These are phyloP conservation scores for Fusarium sp. DNA, from an alignment of 2,329 filamentous ascomycete genomes.

Conservation along the genomic window DNA sequence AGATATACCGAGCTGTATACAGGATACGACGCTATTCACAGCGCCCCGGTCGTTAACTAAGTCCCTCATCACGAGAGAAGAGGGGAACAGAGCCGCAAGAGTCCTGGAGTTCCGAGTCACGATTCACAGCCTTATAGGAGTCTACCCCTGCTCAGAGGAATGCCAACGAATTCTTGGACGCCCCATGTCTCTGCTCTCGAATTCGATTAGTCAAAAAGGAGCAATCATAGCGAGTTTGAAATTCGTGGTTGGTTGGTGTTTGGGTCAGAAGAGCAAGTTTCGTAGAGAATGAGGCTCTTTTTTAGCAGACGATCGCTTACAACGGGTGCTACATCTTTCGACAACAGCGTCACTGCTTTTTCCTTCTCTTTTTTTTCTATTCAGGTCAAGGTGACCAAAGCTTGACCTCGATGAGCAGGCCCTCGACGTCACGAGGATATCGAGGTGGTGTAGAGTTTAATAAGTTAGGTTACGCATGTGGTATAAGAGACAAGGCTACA, in stretches of 20 bases:
- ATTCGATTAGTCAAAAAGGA: background rate
- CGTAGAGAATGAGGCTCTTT: slow-evolving; percentile 4
- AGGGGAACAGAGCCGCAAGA: slow-evolving; percentile 22
- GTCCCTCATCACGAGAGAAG: background rate
- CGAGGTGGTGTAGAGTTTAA: slow-evolving; percentile 1
- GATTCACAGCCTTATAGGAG: background rate
- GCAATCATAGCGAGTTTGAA: background rate
- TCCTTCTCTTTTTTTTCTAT: background rate
- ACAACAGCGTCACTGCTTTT: background rate
- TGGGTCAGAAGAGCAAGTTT: background rate
- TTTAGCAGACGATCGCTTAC: background rate
- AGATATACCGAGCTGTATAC: background rate
- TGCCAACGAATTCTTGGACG: background rate
- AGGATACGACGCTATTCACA: slow-evolving; percentile 9
- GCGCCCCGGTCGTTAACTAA: slow-evolving; percentile 5
- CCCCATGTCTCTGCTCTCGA: slow-evolving; percentile 2
- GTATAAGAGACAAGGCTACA: background rate
- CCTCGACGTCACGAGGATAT: background rate
- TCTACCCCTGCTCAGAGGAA: background rate
- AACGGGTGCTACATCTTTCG: background rate
- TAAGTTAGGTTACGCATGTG: background rate
- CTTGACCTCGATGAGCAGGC: background rate
- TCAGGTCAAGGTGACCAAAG: background rate
- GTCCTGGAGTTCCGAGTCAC: background rate
- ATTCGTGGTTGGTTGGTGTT: background rate